Evolutionary conservation across 2,329 filamentous ascomycete genomes (phyloP).

Genomic region (Ophiobolus disseminans): DNA sequence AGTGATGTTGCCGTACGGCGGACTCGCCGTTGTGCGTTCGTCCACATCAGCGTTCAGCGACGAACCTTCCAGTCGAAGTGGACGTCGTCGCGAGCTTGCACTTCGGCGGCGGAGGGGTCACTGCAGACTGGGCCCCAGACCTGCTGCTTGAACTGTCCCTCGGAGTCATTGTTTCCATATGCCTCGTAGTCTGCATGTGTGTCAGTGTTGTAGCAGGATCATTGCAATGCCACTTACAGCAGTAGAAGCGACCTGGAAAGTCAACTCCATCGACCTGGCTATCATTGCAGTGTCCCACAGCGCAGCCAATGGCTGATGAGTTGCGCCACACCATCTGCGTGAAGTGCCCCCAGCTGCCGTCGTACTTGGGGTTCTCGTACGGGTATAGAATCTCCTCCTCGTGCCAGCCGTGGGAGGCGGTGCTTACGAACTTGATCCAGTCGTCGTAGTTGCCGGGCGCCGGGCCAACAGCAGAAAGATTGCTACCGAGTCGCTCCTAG

Average conservation of each 20-base stretch:
- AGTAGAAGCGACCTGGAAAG: slow-evolving; percentile 44
- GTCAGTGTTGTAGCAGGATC: background rate
- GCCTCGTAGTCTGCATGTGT: slow-evolving; percentile 39
- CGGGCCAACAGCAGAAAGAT: slow-evolving; percentile 39
- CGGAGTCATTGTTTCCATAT: slow-evolving; percentile 42
- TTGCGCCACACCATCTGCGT: slow-evolving; percentile 51
- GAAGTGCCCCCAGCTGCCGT: slow-evolving; percentile 46
- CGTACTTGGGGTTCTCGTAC: slow-evolving; percentile 39
- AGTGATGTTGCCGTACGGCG: too few species aligned
- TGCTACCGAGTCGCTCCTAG: slow-evolving; percentile 42
- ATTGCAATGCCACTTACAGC: slow-evolving; percentile 36
- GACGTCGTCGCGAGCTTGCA: slow-evolving; percentile 18
- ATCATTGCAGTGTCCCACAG: slow-evolving; percentile 36
- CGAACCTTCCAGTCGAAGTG: slow-evolving; percentile 25
- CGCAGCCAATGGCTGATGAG: slow-evolving; percentile 45
- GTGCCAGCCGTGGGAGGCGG: slow-evolving; percentile 44
- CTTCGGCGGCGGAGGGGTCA: slow-evolving; percentile 27
- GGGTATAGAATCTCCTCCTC: slow-evolving; percentile 46
- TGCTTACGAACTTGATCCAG: slow-evolving; percentile 41
- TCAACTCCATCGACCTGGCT: slow-evolving; percentile 22
- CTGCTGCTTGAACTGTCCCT: slow-evolving; percentile 37
- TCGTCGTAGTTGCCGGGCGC: slow-evolving; percentile 29
- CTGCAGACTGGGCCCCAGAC: slow-evolving; percentile 42
- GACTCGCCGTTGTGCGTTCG: too few species aligned
- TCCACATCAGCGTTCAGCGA: background rate